phyloP scores from a whole-genome alignment of 257 asterid genomes.

The Craterostigma plantagineum region DNA sequence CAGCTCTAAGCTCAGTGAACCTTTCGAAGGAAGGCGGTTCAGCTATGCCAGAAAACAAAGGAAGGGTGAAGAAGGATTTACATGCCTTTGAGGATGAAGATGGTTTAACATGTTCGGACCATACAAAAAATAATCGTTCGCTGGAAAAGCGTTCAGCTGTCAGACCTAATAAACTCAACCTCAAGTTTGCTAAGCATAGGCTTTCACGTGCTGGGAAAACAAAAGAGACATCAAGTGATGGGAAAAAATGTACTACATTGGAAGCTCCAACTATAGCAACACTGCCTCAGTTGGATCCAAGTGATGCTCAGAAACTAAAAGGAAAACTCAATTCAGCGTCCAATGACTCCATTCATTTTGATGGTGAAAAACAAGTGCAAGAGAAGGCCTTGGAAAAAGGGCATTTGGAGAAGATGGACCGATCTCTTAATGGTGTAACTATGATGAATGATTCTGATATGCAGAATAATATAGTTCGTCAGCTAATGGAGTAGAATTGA shows the following conservation, averaged over 20 bases:
- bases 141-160: slow-evolving; percentile 21
- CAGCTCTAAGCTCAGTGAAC: slow-evolving; percentile 15
- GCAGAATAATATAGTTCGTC: slow-evolving; percentile 20
- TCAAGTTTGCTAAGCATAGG: slow-evolving; percentile 17
- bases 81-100: no score
- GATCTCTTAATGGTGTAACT: slow-evolving; percentile 20
- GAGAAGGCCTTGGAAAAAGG: slow-evolving; percentile 19
- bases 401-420: slow-evolving; percentile 33
- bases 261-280: slow-evolving; percentile 18
- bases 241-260: slow-evolving; percentile 12
- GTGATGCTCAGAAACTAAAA: slow-evolving; percentile 29
- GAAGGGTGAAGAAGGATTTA: slow-evolving; percentile 23
- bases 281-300: slow-evolving; percentile 12
- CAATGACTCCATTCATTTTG: slow-evolving; percentile 9
- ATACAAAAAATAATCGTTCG: slow-evolving; percentile 14
- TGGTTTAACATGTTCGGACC: no score
- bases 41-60: slow-evolving; percentile 17
- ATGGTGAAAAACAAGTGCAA: slow-evolving; percentile 19
- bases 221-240: slow-evolving; percentile 22
- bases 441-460: slow-evolving; percentile 13
- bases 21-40: slow-evolving; percentile 17
- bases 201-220: slow-evolving; percentile 23
- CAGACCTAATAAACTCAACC: slow-evolving; percentile 23
- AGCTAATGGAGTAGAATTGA: slow-evolving; percentile 16
- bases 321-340: slow-evolving; percentile 16